Base-by-base conservation (phyloP, 768 basidiomycete species). In the Hericium rajendrae region DNA sequence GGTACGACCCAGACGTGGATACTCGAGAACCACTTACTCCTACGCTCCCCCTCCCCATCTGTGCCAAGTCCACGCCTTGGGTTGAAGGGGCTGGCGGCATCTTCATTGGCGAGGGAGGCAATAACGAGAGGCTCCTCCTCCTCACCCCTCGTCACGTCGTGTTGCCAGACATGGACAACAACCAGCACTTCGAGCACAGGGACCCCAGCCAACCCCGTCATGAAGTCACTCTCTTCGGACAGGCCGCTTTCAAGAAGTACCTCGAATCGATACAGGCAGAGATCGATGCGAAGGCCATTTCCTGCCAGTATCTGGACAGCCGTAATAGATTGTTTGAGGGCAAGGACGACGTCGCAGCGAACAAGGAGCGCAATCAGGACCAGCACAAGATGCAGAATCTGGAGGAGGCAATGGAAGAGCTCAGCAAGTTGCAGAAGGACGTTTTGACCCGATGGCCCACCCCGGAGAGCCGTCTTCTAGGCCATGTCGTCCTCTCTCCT, bases 21-120 rank as follows among this genome's bases (percentile, higher is more conserved):
- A 51, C 69, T 20, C 64, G 66, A 24, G 66, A 68, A 48, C 69
- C 69, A 15, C 71, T 76, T 63, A 70, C 71, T 6, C 60, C 67
- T 57, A 60, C 72, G 38, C 72, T 77, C 20, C 68, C 74, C 53
- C 66, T 74, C 48, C 40, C 58, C 20, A 73, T 76, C 51, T 72
- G 75, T 28, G 59, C 69, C 37, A 58, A 52, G 16, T 67, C 62
- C 58, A 48, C 37, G 2, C 69, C 75, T 41, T 37, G 70, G 54
- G 64, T 46, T 40, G 75, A 74, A 60, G 73, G 75, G 56, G 75
- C 76, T 1, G 72, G 67, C 37, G 54, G 53, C 8, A 59, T 71
- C 43, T 67, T 73, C 61, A 59, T 64, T 32, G n/a, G 28, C 56
- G 60, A 70, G 11, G 61, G 64, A 38, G 70, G 65, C 55, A 18